Evolutionary conservation across 352 stramenopile species (phyloP).

Genomic region (Peronospora farinosa): DNA sequence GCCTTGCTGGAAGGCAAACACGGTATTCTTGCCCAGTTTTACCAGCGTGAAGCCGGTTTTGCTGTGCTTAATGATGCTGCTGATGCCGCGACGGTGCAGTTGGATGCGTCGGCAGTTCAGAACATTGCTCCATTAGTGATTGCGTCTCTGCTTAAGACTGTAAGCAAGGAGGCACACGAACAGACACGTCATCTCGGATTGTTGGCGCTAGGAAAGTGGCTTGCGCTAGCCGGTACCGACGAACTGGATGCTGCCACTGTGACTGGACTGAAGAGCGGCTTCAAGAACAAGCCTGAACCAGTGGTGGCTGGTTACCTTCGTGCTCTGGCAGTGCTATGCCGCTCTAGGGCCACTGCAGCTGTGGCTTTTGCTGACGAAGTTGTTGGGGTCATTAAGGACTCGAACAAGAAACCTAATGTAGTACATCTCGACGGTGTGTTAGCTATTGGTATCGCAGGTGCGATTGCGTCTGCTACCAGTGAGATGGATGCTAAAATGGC

Average conservation of each 20-base stretch:
- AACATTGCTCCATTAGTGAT: conserved; percentile 43
- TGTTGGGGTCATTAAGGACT: conserved; percentile 46
- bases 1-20: conserved; percentile 74
- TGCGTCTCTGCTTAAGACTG: conserved; percentile 55
- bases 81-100: conserved; percentile 25
- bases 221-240: conserved; percentile 43
- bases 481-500: conserved; percentile 54
- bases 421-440: conserved; percentile 72
- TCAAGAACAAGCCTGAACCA: conserved; percentile 70
- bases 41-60: conserved; percentile 72
- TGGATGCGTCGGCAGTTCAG: conserved; percentile 30
- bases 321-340: conserved; percentile 44
- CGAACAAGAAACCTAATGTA: conserved; percentile 75
- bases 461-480: conserved; percentile 49
- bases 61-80: conserved; percentile 56
- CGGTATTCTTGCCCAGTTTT: conserved; percentile 84
- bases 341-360: conserved; percentile 22
- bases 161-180: conserved; percentile 82
- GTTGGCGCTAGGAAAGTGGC: conserved; percentile 69
- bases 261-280: conserved; percentile 39
- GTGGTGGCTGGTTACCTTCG: conserved; percentile 64
- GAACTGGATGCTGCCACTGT: conserved; percentile 40
- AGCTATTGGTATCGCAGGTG: conserved; percentile 52
- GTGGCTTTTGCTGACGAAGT: conserved; percentile 45
- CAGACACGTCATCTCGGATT: conserved; percentile 66